Base-by-base conservation (phyloP, 176 grass and related monocot species). In the Guadua angustifolia region DNA sequence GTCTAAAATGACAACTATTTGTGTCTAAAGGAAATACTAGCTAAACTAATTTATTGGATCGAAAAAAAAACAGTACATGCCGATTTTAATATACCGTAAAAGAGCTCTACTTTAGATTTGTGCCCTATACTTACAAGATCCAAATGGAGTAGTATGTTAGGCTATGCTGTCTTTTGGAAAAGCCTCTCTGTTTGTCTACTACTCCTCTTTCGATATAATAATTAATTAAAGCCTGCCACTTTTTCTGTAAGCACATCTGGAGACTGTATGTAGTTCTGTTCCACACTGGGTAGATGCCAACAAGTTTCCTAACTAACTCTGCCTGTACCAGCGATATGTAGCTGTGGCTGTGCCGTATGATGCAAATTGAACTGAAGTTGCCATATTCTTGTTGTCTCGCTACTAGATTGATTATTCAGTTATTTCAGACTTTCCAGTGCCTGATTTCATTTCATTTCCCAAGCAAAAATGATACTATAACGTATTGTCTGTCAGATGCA, bases 191-290 rank as follows among this genome's bases (percentile, higher is more conserved):
- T 40, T 71, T 88, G 42, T 45, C 73, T 78, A 26, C 73, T 72
- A 45, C 45, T 63, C 44, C 57, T 70, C 51, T 24, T 61, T 29
- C 33, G 73, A 53, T 63, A 6, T 17, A 44, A 32, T 79, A 72
- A 45, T 45, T 70, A 18, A 77, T 78, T 81, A 70, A 78, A 62
- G 29, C 44, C 14, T 36, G 43, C 39, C 36, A 71, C 13, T 77
- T 88, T 82, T 82, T 33, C 42, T 61, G 52, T 52, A 35, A 43
- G 29, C 71, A 69, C 78, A 26, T 82, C 72, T 76, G 29, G 71
- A 77, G 26, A 69, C 29, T 51, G 61, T 15, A 60, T 50, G 60
- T 16, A 70, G 40, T 33, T 26, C 1, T 78, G 39, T 16, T 76
- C 25, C 61, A 60, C 62, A 49, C 69, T 59, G 61, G 39, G 26